Base-by-base conservation (phyloP, 2,329 filamentous ascomycete genomes). In the Beauveria medogensis region DNA sequence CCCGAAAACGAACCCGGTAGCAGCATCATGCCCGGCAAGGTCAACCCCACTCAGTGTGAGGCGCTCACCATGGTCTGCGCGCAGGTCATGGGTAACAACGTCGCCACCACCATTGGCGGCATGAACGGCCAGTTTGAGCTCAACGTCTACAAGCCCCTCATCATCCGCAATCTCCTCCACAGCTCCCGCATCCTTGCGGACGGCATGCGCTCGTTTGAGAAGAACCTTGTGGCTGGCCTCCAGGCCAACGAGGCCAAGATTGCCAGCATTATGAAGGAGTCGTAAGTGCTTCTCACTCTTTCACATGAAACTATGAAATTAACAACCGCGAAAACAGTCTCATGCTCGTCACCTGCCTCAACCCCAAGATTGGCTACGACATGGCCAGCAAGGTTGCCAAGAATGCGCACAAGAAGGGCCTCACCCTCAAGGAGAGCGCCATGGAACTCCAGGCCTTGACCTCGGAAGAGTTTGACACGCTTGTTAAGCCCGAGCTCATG, bases 11-110 rank as follows among this genome's bases (percentile, higher is more conserved):
- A 99, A 81, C 94, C 94, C 40, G 93, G 93, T 65, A 94, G 89
- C 71, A 95, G 90, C 69, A 97, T 99, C 81, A 99, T 99, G 94
- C 94, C 94, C 50, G 94, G 94, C 71, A 99, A 99, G 82, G 94
- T 99, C 74, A 99, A 99, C 82, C 94, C 94, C 37, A 99, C 94
- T 37, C 94, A 99, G 79, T 96, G 92, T 78, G 94, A 99, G 82
- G 90, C 92, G 64, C 80, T 99, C 75, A 97, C 94, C 69, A 99
- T 99, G 94, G 82, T 97, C 63, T 97, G 93, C 80, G 86, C 91
- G 22, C 94, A 99, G 78, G 93, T 99, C 64, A 96, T 97, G 84
- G 94, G 94, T 71, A 99, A 99, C 83, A 87, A 97, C 73, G 89
- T 92, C 59, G 91, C 94, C 43, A 87, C 91, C 63, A 97, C 93